phyloP scores from a whole-genome alignment of 345 rosid species.

The Eucalyptus cloeziana region DNA sequence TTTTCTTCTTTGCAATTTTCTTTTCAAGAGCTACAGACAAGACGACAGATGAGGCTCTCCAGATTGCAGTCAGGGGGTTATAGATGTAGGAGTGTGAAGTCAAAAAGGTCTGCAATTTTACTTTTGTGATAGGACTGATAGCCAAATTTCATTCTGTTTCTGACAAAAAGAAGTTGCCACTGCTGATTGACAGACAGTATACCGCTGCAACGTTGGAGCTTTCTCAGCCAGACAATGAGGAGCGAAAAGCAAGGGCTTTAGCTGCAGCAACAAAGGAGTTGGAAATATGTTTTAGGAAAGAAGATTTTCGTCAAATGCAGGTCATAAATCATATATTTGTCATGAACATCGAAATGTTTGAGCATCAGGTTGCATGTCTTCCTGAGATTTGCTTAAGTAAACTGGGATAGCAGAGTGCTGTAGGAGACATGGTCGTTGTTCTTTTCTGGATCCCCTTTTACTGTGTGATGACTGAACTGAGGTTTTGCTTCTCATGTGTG shows the following conservation, averaged over 20 bases:
- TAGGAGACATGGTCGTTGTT: neutral
- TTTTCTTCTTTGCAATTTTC: slow-evolving; percentile 61
- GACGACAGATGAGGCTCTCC: slow-evolving; percentile 56
- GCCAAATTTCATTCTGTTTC: neutral
- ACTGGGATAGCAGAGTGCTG: neutral
- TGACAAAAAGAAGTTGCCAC: neutral
- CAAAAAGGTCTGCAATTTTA: slow-evolving; percentile 15
- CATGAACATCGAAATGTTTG: neutral
- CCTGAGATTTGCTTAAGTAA: neutral
- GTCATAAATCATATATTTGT: slow-evolving; percentile 11
- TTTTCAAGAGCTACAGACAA: slow-evolving; percentile 46
- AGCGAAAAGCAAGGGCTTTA: slow-evolving; percentile 61
- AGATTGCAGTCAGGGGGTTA: slow-evolving; percentile 22
- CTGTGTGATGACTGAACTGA: neutral
- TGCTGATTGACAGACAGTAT: slow-evolving; percentile 41
- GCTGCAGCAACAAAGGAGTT: slow-evolving; percentile 87
- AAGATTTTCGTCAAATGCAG: slow-evolving; percentile 90
- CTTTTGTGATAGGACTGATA: neutral
- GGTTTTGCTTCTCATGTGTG: neutral
- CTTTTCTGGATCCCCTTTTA: neutral
- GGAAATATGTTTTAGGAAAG: slow-evolving; percentile 81
- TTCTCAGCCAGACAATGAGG: slow-evolving; percentile 76
- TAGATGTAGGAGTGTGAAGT: slow-evolving; percentile 22
- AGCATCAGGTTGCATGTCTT: neutral
- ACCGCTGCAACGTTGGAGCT: slow-evolving; percentile 84